Base-by-base conservation (phyloP, 139 green algal genomes). In the Cymbomonas tetramitiformis region DNA sequence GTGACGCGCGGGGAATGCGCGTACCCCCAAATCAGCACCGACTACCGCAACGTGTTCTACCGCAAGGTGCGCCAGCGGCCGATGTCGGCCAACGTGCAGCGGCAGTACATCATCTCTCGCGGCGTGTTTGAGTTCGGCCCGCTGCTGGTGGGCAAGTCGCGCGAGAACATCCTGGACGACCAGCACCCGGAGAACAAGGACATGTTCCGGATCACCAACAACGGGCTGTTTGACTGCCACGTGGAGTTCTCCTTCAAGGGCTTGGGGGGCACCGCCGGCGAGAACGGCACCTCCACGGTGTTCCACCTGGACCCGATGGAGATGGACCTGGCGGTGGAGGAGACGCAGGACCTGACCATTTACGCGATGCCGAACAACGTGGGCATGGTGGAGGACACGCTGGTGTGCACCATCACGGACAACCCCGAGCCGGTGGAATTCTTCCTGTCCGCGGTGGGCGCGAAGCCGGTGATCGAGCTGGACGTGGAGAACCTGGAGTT, bases 71-170 rank as follows among this genome's bases (percentile, higher is more conserved):
- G 79, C 51, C 53, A 39, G 9, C 50, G 71, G 2, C 75, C 79
- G 12, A 41, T 62, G 18, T 75, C 69, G 7, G 64, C 72, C 7
- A 41, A 58, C 25, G 58, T 88, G 7, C 56, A 54, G 4, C 57
- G 68, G 28, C 79, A 86, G 62, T 85, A 70, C 60, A 63, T 86
- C 36, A 75, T 86, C 47, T 62, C 56, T 50, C 51, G 68, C 31
- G 57, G 57, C 43, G 28, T 52, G 26, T 86, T 86, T 59, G 82
- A 90, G 67, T 90, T 88, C 62, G 82, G 82, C 8, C 80, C 80
- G 12, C 65, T 90, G 58, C 68, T 86, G 15, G 38, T 61, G 19
- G 61, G 53, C 48, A 81, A 76, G 68, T 69, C 48, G 34, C 46
- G 26, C 46, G 46, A 9, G 19, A 28, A 54, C 4, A 18, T 28